Evolutionary conservation across 2,329 filamentous ascomycete species (phyloP), one percentile per base, ranked within the genome.

Genomic region (Dothideomycetes sp.): DNA sequence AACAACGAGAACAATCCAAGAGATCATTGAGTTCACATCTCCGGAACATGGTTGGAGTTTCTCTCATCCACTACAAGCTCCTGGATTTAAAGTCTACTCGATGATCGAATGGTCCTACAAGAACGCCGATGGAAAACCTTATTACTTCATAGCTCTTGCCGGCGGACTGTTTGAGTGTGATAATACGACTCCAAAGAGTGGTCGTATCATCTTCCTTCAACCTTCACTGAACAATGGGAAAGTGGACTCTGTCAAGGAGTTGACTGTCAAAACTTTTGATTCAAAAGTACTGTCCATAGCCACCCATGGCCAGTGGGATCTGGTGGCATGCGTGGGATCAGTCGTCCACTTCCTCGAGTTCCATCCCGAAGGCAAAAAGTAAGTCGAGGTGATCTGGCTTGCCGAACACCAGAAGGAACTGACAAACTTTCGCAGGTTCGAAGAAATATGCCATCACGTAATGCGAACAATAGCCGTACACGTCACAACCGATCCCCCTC

Each of bases 31-130:
- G 10, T 33, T 40, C 20, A 40, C 11, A 18, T 18, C 20, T 3
- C 5, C 18, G 7, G 68, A 73, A 31, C n/a, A n/a, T n/a, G n/a
- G n/a, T n/a, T n/a, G n/a, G n/a, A n/a, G n/a, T n/a, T n/a, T n/a
- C n/a, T n/a, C n/a, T n/a, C n/a, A n/a, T n/a, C n/a, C n/a, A n/a
- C n/a, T n/a, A n/a, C n/a, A n/a, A n/a, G n/a, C n/a, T n/a, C 47
- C 59, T 1, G 71, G 72, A 1, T 78, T 82, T 47, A 68, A 67
- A 27, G 71, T 87, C 1, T 66, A 74, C 30, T 68, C 73, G 1
- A 57, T 87, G 6, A 58, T 71, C 1, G 77, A 84, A 46, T 87
- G 82, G 82, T 56, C 66, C 4, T 76, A 74, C 46, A 33, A 31
- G 16, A 50, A 51, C 33, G 45, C 38, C 7, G 46, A 37, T 3